Base-by-base conservation (phyloP, 2,329 filamentous ascomycete genomes). In the Xylariomycetidae sp. region DNA sequence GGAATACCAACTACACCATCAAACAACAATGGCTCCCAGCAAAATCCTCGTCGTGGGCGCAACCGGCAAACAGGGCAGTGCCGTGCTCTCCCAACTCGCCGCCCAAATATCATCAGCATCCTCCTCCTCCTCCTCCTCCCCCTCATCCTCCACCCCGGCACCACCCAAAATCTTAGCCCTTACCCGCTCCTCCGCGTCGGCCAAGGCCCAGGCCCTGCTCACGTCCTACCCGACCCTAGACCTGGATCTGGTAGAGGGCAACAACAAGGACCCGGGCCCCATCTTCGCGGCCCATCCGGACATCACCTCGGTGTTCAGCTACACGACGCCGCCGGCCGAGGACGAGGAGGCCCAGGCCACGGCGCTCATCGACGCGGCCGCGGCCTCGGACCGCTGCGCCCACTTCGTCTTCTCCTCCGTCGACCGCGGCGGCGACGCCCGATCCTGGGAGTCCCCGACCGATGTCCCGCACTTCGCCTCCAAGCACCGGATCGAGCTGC, bases 361-460 rank as follows among this genome's bases (percentile, higher is more conserved):
- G 19, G 44, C 54, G 3, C 44, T 66, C 13, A 52, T 65, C 33
- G 56, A 62, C 33, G 48, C 53, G 5, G 53, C 60, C 13, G 43
- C 52, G 25, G 47, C 48, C 12, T 46, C 62, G 11, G 52, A 72
- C 23, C 62, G 62, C 4, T 67, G 80, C 18, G 59, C 66, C 20
- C 70, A 74, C 46, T 77, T 82, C 41, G 69, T 83, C 27, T 82
- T 80, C 54, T 72, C 68, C 2, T 77, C 70, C 25, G 74, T 82
- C 10, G 80, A 83, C 37, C 74, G 79, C n/a, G 76, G 76, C 17
- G 76, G 77, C 18, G 67, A 73, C 25, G 57, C 58, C 3, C 64
- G 63, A 23, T 68, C 65, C 32, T 63, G 67, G 42, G 63, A 64
- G 9, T 64, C 63, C 34, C 65, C 70, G 2, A 80, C 77, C 4